phyloP scores from a whole-genome alignment of 2,329 filamentous ascomycete species.

The Aspergillus amoenus region DNA sequence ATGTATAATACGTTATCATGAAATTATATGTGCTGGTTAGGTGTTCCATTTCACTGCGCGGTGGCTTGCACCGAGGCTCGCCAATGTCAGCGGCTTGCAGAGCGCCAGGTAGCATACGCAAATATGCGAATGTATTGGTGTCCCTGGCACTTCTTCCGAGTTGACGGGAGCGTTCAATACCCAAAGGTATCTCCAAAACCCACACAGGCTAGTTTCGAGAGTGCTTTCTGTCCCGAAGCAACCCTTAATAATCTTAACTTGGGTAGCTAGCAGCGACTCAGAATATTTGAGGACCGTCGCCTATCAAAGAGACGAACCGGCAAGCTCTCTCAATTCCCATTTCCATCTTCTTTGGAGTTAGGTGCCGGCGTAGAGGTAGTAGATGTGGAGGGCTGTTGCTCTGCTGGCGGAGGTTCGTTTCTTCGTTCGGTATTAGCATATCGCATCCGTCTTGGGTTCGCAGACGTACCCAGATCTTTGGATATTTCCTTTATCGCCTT shows the following conservation, averaged over 20 bases:
- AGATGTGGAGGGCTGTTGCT: not conserved
- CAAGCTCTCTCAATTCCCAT: not conserved
- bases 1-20: conserved; percentile 3
- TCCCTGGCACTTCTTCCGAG: not conserved
- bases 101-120: not conserved
- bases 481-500: conserved; percentile 27
- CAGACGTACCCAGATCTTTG: conserved; percentile 6
- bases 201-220: not conserved
- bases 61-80: not conserved
- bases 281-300: not conserved
- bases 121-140: not conserved
- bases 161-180: not conserved
- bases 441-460: not conserved
- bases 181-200: not conserved
- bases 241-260: not conserved
- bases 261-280: not conserved
- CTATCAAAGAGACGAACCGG: not conserved
- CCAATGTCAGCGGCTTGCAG: not conserved
- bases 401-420: not conserved
- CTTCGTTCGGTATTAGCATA: not conserved
- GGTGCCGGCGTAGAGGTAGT: not conserved
- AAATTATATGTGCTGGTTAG: not conserved
- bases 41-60: not conserved
- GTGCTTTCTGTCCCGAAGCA: not conserved
- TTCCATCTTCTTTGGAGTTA: not conserved